Percentiles rank a stretch among this genome's conserved stretches.
Conservation (phyloP, 2,329 filamentous ascomycete species). For the Diaporthe sp. region DNA sequence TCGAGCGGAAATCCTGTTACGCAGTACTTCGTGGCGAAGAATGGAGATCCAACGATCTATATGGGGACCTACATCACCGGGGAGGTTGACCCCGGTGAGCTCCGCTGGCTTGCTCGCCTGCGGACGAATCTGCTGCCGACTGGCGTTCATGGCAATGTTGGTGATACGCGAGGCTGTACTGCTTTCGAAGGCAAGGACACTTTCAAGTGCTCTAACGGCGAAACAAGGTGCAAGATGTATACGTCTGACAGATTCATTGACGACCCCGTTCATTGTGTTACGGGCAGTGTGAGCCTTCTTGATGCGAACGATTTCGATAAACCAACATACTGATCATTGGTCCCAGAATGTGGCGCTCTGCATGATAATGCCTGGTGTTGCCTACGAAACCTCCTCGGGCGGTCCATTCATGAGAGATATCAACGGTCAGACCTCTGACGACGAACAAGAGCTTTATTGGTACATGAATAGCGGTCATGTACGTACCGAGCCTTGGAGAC, state of each 20-base stretch:
- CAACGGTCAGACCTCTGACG: constrained; percentile 73
- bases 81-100: constrained; percentile 68
- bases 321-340: constrained; percentile 40
- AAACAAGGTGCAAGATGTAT: constrained; percentile 79
- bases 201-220: constrained; percentile 66
- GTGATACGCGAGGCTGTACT: constrained; percentile 65
- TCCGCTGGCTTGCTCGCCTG: constrained; percentile 74
- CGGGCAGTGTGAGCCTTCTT: constrained; percentile 52
- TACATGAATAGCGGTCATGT: constrained; percentile 78
- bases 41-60: constrained; percentile 71
- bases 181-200: constrained; percentile 70
- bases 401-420: constrained; percentile 77
- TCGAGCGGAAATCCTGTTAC: constrained; percentile 68
- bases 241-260: constrained; percentile 78
- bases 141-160: constrained; percentile 58
- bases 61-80: constrained; percentile 73
- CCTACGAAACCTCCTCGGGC: constrained; percentile 69
- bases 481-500: constrained; percentile 71
- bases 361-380: constrained; percentile 66
- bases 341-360: constrained; percentile 65
- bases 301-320: neutral
- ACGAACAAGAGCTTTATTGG: constrained; percentile 70
- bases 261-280: constrained; percentile 73
- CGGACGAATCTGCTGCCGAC: constrained; percentile 60
- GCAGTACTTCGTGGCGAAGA: constrained; percentile 72